phyloP scores from a whole-genome alignment of 1,284 basidiomycete species.

The Phlebopus sp. region DNA sequence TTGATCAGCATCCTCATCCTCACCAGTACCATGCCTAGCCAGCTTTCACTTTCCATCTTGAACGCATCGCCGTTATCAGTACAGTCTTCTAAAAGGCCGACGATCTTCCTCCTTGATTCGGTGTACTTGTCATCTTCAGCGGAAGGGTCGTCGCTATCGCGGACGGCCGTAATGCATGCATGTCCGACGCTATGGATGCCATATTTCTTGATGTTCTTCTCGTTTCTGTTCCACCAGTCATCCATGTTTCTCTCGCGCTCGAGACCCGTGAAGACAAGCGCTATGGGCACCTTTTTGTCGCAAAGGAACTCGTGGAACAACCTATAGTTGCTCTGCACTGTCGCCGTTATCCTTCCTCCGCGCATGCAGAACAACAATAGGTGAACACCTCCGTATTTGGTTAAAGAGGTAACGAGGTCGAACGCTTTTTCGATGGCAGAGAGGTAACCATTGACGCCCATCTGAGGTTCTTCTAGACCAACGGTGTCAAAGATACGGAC shows the following conservation, averaged over 20 bases:
- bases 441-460: constrained; percentile 26
- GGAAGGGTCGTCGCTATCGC: constrained; percentile 14
- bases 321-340: constrained; percentile 35
- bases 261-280: constrained; percentile 38
- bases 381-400: constrained; percentile 31
- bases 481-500: constrained; percentile 38
- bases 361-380: constrained; percentile 42
- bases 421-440: constrained; percentile 36
- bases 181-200: constrained; percentile 32
- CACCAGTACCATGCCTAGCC: constrained; percentile 18
- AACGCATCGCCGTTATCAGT: constrained; percentile 17
- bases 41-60: constrained; percentile 14
- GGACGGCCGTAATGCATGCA: constrained; percentile 41
- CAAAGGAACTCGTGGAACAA: constrained; percentile 37
- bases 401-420: constrained; percentile 32
- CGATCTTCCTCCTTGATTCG: constrained; percentile 21
- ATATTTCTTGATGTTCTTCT: constrained; percentile 25
- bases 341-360: constrained; percentile 34
- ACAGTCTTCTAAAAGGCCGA: constrained; percentile 17
- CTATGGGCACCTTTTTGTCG: constrained; percentile 34
- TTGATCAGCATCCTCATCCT: constrained; percentile 21
- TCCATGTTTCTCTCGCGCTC: constrained; percentile 39
- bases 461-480: constrained; percentile 39
- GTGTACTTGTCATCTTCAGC: constrained; percentile 24
- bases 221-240: constrained; percentile 39